Evolutionary conservation across 1,139 yeast genomes (phyloP).

Genomic region (Taiozyma onychis): DNA sequence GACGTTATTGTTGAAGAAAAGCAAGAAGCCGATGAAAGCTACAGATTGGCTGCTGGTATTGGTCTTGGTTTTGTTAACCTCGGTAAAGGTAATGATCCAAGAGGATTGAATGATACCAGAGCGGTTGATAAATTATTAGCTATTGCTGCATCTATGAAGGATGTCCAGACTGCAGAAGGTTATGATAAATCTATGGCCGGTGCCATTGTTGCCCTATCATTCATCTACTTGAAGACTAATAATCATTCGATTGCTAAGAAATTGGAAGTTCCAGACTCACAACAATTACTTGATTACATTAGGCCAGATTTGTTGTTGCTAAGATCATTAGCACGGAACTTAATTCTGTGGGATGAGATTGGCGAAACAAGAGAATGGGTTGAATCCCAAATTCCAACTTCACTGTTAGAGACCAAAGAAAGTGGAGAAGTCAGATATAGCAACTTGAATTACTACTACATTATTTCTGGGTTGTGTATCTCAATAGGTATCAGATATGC

Average conservation of each 20-base stretch:
- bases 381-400: slow-evolving; percentile 44
- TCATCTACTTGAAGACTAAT: slow-evolving; percentile 68
- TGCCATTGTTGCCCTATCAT: slow-evolving; percentile 68
- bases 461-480: slow-evolving; percentile 70
- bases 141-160: slow-evolving; percentile 58
- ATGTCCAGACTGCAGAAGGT: slow-evolving; percentile 60
- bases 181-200: slow-evolving; percentile 78
- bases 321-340: slow-evolving; percentile 58
- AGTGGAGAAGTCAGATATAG: slow-evolving; percentile 32
- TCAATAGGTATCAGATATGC: slow-evolving; percentile 76
- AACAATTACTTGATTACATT: slow-evolving; percentile 60
- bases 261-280: slow-evolving; percentile 56
- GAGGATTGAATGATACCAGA: slow-evolving; percentile 62
- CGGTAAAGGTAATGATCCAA: slow-evolving; percentile 65
- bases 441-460: slow-evolving; percentile 56
- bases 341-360: slow-evolving; percentile 77
- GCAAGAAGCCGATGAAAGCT: slow-evolving; percentile 61
- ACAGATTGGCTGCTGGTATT: slow-evolving; percentile 83
- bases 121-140: slow-evolving; percentile 62
- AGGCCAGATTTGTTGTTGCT: slow-evolving; percentile 77
- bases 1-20: slow-evolving; percentile 52
- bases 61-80: slow-evolving; percentile 83
- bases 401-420: slow-evolving; percentile 30
- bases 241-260: slow-evolving; percentile 57
- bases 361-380: slow-evolving; percentile 56